Percentiles rank a stretch among this genome's conserved stretches.
phyloP scores from a whole-genome alignment of 2,329 filamentous ascomycete species.

The Eurotiales sp. region DNA sequence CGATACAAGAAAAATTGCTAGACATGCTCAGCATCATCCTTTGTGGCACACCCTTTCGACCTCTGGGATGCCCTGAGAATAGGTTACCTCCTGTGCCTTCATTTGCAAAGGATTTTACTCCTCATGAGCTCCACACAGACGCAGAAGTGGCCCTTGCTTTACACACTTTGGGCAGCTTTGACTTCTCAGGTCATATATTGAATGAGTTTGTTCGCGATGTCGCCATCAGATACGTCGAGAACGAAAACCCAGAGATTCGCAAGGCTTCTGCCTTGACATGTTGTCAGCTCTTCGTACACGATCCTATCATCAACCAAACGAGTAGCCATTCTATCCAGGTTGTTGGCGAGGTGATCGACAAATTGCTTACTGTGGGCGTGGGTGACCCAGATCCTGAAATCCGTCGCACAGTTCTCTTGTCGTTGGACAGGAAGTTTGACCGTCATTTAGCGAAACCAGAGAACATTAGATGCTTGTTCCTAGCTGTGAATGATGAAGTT shows the following conservation, averaged over 20 bases:
- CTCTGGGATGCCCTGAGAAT: constrained; percentile 85
- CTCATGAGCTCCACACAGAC: constrained; percentile 75
- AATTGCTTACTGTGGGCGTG: constrained; percentile 88
- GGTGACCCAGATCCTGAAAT: constrained; percentile 89
- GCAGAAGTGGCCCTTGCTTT: constrained; percentile 88
- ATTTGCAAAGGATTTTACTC: constrained; percentile 83
- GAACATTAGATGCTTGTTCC: constrained; percentile 92
- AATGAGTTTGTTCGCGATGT: constrained; percentile 99
- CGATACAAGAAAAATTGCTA: constrained; percentile 87
- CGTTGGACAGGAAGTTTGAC: constrained; percentile 90
- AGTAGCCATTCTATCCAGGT: constrained; percentile 96
- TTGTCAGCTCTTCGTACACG: constrained; percentile 93
- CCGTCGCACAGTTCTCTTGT: constrained; percentile 78
- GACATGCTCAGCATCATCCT: constrained; percentile 94
- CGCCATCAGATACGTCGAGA: constrained; percentile 95
- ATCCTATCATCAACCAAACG: constrained; percentile 96
- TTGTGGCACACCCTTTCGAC: constrained; percentile 86
- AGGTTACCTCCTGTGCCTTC: constrained; percentile 76
- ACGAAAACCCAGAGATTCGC: constrained; percentile 87
- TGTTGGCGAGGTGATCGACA: constrained; percentile 96
- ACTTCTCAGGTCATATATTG: constrained; percentile 83
- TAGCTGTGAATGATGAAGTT: constrained; percentile 91
- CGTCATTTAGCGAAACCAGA: constrained; percentile 95
- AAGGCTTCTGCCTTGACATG: constrained; percentile 94
- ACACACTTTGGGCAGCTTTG: constrained; percentile 95